A percentile compares a stretch with the other conserved stretches of the same genome.
Conservation (phyloP, 345 rosid species). For the Melastoma malabathricum region DNA sequence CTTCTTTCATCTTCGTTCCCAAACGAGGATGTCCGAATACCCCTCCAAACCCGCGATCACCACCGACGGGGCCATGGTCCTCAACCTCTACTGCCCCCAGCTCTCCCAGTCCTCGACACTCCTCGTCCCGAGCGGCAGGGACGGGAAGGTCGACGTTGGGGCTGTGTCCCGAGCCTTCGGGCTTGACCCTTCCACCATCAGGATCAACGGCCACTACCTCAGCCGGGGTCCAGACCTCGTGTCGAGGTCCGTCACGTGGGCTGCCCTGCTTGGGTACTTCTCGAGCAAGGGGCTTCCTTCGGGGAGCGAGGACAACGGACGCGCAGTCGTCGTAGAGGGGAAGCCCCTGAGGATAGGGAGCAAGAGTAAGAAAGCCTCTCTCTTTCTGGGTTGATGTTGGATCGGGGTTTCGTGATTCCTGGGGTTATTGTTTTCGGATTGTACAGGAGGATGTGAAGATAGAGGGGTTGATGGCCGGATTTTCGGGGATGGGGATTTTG, state of each 20-base stretch:
- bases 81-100: slow-evolving; percentile 55
- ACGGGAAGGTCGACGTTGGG: slow-evolving; percentile 54
- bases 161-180: slow-evolving; percentile 54
- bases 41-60: too few species aligned
- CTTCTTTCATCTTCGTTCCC: too few species aligned
- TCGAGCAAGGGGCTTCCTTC: slow-evolving; percentile 63
- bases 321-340: slow-evolving; percentile 59
- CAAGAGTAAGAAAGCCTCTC: slow-evolving; percentile 35
- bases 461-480: too few species aligned
- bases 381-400: background rate
- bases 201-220: slow-evolving; percentile 74
- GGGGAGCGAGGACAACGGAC: slow-evolving; percentile 31
- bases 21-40: too few species aligned
- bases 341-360: slow-evolving; percentile 41
- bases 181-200: slow-evolving; percentile 55
- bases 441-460: background rate
- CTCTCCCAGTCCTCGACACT: slow-evolving; percentile 21
- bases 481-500: too few species aligned
- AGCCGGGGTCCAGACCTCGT: slow-evolving; percentile 60
- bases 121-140: slow-evolving; percentile 29
- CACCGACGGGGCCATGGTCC: slow-evolving; percentile 8
- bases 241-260: slow-evolving; percentile 69
- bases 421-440: background rate
- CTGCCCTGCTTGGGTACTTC: slow-evolving; percentile 61
- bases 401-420: background rate